Evolutionary conservation across 176 grass and related monocot species (phyloP), one percentile per base, ranked within the genome.

Genomic region (Zoysia pacifica): DNA sequence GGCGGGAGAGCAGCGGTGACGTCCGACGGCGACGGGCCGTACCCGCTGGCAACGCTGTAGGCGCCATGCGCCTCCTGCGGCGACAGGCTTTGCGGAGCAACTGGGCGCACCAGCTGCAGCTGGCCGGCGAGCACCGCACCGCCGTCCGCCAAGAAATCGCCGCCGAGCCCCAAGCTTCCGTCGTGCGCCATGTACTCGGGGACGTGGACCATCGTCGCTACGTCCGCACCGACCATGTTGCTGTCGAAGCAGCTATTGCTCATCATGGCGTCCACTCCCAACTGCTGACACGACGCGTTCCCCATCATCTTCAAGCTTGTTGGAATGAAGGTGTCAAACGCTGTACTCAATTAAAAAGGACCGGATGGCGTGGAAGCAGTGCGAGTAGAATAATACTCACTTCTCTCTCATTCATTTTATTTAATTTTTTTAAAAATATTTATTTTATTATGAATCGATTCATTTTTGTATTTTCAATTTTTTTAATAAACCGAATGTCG

Each of bases 191-290:
- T 52, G 70, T 63, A 44, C 65, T 67, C 67, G 1, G 60, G 70
- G 65, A 43, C 39, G 71, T 81, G 80, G 76, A 93, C 75, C 61
- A 82, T 79, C 2, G 81, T 28, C 2, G 81, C 68, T 4, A 79
- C 16, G 28, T 28, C 28, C 6, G 78, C 80, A 45, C 41, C 19
- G 77, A 81, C 74, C 70, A 89, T 18, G 62, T 13, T 7, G 72
- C 38, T 77, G 77, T 65, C 52, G 74, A 95, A 79, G 65, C 72
- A 78, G 69, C 44, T 35, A 73, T 58, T 62, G 59, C 59, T 77
- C 79, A 82, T 80, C 65, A 88, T 87, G 74, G 88, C 74, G 69
- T 89, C 74, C 35, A 86, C 67, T 61, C 77, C 82, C 37, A 84
- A 61, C 65, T 83, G 85, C 18, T 86, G 79, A 86, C 85, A 80